phyloP scores from a whole-genome alignment of 352 stramenopile species.

The Thraustochytrium sp. region DNA sequence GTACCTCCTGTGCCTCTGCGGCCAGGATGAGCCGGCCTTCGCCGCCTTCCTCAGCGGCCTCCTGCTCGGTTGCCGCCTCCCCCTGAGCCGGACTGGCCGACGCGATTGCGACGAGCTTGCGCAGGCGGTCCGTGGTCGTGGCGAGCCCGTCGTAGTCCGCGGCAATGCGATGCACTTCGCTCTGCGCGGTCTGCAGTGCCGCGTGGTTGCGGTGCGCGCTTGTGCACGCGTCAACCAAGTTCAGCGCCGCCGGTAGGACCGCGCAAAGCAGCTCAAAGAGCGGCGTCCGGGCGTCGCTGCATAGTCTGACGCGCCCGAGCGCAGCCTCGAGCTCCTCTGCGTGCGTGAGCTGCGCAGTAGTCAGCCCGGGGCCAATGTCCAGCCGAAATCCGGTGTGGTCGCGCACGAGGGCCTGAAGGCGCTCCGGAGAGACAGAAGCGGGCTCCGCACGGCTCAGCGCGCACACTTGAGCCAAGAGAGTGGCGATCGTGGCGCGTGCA shows the following conservation, averaged over 20 bases:
- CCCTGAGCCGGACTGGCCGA: not conserved
- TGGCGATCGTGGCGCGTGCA: not conserved
- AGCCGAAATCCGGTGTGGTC: too few species aligned
- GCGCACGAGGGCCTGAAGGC: too few species aligned
- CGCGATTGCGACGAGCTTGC: not conserved
- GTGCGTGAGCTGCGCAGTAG: too few species aligned
- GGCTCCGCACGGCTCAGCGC: too few species aligned
- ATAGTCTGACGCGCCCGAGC: not conserved
- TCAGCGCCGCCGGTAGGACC: not conserved
- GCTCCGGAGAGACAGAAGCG: too few species aligned
- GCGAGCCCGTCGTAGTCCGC: not conserved
- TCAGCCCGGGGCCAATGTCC: too few species aligned
- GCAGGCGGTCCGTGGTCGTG: not conserved
- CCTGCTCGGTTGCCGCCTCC: not conserved
- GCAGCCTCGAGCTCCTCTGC: too few species aligned
- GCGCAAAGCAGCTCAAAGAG: not conserved
- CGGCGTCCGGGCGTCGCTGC: not conserved
- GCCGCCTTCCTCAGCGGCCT: not conserved
- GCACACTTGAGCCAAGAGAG: too few species aligned
- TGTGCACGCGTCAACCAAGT: not conserved
- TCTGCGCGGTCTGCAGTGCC: not conserved
- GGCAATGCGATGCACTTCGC: not conserved
- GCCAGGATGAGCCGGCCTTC: too few species aligned
- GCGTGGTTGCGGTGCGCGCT: too few species aligned
- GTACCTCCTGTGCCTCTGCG: too few species aligned